These are phyloP conservation scores for Karstenula rhodostoma DNA, from an alignment of 2,329 filamentous ascomycete genomes.

Conservation along the genomic window DNA sequence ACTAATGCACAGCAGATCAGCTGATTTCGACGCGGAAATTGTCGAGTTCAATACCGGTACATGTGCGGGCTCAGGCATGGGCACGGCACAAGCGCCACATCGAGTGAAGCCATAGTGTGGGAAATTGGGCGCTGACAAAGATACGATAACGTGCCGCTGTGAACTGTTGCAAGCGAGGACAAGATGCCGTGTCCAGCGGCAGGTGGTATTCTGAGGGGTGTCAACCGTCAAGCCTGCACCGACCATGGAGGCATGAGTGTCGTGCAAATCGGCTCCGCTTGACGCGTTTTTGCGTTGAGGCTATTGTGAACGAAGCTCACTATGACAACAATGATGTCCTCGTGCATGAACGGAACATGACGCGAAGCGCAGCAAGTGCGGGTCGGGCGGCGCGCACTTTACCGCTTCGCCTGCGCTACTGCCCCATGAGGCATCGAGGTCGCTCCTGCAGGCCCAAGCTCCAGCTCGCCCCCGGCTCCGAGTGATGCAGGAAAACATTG, in stretches of 20 bases:
- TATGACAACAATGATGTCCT: not conserved
- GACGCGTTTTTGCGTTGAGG: not conserved
- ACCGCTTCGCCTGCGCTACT: slow-evolving; percentile 5
- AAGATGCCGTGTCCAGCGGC: not conserved
- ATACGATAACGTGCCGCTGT: not conserved
- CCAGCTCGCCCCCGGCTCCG: slow-evolving; percentile 4
- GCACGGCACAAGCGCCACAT: not conserved
- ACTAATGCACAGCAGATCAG: not conserved
- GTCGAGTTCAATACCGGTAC: not conserved
- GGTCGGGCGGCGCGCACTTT: slow-evolving; percentile 8
- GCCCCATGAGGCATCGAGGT: slow-evolving; percentile 2
- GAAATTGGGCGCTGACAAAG: slow-evolving; percentile 9
- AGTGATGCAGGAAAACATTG: slow-evolving; percentile 8
- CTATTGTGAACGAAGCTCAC: not conserved
- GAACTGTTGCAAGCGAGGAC: slow-evolving; percentile 1
- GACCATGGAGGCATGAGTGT: not conserved
- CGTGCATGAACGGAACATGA: slow-evolving; percentile 4
- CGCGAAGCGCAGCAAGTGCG: slow-evolving; percentile 1
- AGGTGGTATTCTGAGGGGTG: not conserved
- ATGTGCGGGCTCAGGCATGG: not conserved
- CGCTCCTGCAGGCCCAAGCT: slow-evolving; percentile 8
- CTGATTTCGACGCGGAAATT: not conserved
- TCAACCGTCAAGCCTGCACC: not conserved
- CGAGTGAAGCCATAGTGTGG: not conserved
- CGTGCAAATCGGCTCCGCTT: not conserved